Percentiles rank a stretch among this genome's conserved stretches.
Conservation (phyloP, 306 rosid species). For the Mimosa pudica region DNA sequence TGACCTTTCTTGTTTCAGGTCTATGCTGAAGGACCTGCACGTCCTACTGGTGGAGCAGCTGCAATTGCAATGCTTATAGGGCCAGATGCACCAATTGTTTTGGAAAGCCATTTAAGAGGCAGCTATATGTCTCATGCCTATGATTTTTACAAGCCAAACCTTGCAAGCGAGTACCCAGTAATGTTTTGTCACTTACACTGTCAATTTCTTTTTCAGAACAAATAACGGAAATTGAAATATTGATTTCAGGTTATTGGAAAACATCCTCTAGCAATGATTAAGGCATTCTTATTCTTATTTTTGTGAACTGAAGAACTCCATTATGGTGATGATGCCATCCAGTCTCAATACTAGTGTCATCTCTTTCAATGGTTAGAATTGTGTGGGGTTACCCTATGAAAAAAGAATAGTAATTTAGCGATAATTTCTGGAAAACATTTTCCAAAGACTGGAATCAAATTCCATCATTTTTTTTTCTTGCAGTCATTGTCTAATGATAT, state of each 20-base stretch:
- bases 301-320: neutral
- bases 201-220: neutral
- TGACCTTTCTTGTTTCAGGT: slow-evolving; percentile 52
- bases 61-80: slow-evolving; percentile 84
- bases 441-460: neutral
- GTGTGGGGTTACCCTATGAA: neutral
- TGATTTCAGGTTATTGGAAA: neutral
- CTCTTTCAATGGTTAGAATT: slow-evolving; percentile 8
- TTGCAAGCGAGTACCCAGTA: slow-evolving; percentile 91
- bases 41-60: slow-evolving; percentile 97
- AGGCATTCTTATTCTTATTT: neutral
- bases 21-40: slow-evolving; percentile 89
- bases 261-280: neutral
- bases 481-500: neutral
- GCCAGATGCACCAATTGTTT: slow-evolving; percentile 80
- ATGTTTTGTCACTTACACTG: slow-evolving; percentile 24
- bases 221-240: neutral
- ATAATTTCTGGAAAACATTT: neutral
- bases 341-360: neutral
- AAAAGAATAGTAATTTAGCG: neutral
- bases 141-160: slow-evolving; percentile 88
- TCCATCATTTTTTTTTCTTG: neutral
- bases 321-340: neutral
- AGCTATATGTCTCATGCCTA: slow-evolving; percentile 85
- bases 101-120: slow-evolving; percentile 83